These are phyloP conservation scores for Penicillium sp. DNA, from an alignment of 2,329 filamentous ascomycete species.

Conservation along the genomic window DNA sequence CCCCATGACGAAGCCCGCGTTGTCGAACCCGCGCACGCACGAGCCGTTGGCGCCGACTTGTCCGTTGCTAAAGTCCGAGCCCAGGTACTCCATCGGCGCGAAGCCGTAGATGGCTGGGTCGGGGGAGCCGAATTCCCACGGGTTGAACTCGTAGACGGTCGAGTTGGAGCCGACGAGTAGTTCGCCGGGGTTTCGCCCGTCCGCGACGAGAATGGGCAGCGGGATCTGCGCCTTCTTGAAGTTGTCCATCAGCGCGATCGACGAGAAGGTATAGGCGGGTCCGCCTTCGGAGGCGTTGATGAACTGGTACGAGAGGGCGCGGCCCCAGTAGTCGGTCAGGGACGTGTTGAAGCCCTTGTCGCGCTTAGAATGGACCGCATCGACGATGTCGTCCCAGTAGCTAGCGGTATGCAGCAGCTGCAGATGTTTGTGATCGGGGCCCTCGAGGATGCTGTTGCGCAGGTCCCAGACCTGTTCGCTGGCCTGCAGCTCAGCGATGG, in stretches of 20 bases:
- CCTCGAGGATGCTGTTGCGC: conserved; percentile 55
- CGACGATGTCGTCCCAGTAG: conserved; percentile 67
- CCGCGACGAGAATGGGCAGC: conserved; percentile 72
- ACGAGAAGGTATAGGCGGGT: conserved; percentile 78
- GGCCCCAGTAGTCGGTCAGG: conserved; percentile 52
- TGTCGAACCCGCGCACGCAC: conserved; percentile 82
- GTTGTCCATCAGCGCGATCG: conserved; percentile 64
- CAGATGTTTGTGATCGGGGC: conserved; percentile 43
- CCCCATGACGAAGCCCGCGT: conserved; percentile 80
- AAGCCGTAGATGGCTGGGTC: conserved; percentile 74
- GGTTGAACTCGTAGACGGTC: conserved; percentile 76
- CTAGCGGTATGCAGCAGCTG: conserved; percentile 52
- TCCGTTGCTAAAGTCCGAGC: conserved; percentile 72
- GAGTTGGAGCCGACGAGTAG: conserved; percentile 68
- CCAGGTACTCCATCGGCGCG: conserved; percentile 70
- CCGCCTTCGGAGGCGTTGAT: conserved; percentile 76
- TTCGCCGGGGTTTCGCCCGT: conserved; percentile 67
- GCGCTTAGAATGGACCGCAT: conserved; percentile 55
- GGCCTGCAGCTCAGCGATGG: conserved; percentile 50
- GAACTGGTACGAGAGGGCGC: conserved; percentile 80
- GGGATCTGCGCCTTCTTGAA: conserved; percentile 68
- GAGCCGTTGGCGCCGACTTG: conserved; percentile 56
- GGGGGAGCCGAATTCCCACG: conserved; percentile 76
- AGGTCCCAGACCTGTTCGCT: conserved; percentile 34
- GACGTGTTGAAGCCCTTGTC: neutral